phyloP scores from a whole-genome alignment of 345 rosid genomes.

The Leavenworthia alabamica region DNA sequence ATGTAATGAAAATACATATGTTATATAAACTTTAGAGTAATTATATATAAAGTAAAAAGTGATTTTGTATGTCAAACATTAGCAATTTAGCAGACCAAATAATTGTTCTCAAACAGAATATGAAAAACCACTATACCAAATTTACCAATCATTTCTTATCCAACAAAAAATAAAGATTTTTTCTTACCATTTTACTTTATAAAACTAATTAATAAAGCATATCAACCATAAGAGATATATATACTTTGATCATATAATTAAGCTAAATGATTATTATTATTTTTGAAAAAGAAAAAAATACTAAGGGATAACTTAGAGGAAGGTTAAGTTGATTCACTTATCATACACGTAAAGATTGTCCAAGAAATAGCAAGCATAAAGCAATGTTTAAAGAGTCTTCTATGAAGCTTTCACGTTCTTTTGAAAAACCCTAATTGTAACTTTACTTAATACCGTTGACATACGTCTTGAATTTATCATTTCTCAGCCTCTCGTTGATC shows the following conservation, averaged over 20 bases:
- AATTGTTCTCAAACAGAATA: neutral
- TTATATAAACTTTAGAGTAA: neutral
- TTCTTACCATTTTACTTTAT: neutral
- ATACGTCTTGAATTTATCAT: constrained; percentile 32
- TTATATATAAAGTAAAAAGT: neutral
- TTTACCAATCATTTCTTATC: neutral
- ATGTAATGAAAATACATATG: neutral
- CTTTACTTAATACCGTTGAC: constrained; percentile 34
- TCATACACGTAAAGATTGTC: constrained; percentile 56
- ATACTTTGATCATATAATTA: neutral
- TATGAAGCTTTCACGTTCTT: constrained; percentile 30
- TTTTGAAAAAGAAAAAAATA: neutral
- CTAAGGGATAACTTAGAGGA: constrained; percentile 12
- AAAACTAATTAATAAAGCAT: neutral
- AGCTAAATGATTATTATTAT: neutral
- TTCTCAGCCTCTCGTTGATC: constrained; percentile 14
- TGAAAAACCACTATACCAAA: neutral
- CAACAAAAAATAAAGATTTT: neutral
- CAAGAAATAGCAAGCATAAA: constrained; percentile 42
- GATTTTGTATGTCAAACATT: neutral
- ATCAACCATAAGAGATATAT: neutral
- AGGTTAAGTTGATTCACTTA: constrained; percentile 44
- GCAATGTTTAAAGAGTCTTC: constrained; percentile 34
- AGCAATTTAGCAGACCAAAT: neutral
- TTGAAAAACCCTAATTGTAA: constrained; percentile 20